These are phyloP conservation scores for Mycocalia duriaeana DNA, from an alignment of 1,284 basidiomycete genomes.

Conservation along the genomic window DNA sequence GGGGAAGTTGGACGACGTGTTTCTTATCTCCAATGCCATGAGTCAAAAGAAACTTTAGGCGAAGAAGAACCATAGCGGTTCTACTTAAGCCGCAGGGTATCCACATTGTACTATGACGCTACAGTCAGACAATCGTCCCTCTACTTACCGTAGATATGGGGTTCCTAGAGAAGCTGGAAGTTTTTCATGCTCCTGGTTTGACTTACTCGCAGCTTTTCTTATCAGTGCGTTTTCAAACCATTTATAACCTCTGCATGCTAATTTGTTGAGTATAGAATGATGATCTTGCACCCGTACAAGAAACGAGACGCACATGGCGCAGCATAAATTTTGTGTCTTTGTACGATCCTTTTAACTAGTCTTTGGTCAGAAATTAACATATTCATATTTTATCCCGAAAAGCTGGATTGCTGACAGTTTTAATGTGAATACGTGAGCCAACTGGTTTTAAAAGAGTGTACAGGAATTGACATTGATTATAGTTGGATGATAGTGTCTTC, in stretches of 20 bases:
- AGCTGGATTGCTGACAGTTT: slow-evolving; percentile 81
- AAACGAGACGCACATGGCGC: slow-evolving; percentile 56
- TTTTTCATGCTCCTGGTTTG: slow-evolving; percentile 44
- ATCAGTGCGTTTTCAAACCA: slow-evolving; percentile 31
- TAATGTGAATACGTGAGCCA: slow-evolving; percentile 72
- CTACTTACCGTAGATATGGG: too few species aligned
- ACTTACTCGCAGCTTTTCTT: slow-evolving; percentile 51
- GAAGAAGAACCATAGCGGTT: too few species aligned
- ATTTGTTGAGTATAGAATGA: slow-evolving; percentile 42
- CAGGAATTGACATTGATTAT: not conserved
- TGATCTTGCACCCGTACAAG: slow-evolving; percentile 56
- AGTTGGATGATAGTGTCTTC: slow-evolving; percentile 76
- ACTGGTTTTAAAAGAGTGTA: slow-evolving; percentile 1
- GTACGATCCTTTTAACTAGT: slow-evolving; percentile 32
- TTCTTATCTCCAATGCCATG: too few species aligned
- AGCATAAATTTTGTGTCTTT: slow-evolving; percentile 61
- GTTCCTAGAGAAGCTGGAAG: slow-evolving; percentile 35
- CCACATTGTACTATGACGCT: too few species aligned
- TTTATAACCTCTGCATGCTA: not conserved
- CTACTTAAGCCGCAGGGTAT: too few species aligned
- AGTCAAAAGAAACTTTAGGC: too few species aligned
- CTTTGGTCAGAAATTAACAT: too few species aligned
- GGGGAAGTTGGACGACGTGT: too few species aligned
- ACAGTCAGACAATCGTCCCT: too few species aligned
- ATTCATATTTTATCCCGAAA: too few species aligned